Percentiles rank a stretch among this genome's conserved stretches.
Evolutionary conservation across 495 filamentous ascomycete genomes (phyloP).

Genomic region (Daldinia childiae): DNA sequence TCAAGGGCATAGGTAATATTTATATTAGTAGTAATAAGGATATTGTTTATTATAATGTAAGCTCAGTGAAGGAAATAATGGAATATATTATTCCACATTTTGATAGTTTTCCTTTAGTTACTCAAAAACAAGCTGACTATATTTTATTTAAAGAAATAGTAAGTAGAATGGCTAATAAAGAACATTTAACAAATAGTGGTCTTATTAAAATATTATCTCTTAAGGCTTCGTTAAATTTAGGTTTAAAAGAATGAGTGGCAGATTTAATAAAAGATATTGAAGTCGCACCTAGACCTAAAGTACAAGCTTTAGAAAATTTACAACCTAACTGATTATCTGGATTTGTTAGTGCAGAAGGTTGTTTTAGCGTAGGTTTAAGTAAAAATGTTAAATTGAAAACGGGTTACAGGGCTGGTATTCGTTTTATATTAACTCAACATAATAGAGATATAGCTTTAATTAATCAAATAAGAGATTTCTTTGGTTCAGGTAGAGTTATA

Average conservation of each 20-base stretch:
- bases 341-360: too few species aligned
- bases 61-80: slow-evolving; percentile 3
- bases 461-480: slow-evolving; percentile 4
- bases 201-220: slow-evolving; percentile 6
- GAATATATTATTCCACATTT: slow-evolving; percentile 2
- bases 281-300: slow-evolving; percentile 4
- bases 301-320: slow-evolving; percentile 2
- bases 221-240: slow-evolving; percentile 5
- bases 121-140: slow-evolving; percentile 4
- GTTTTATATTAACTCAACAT: slow-evolving; percentile 3
- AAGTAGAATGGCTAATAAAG: slow-evolving; percentile 5
- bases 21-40: slow-evolving; percentile 1
- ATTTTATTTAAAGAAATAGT: slow-evolving; percentile 4
- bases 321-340: slow-evolving; percentile 4
- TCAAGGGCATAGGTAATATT: slow-evolving; percentile 2
- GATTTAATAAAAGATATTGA: slow-evolving; percentile 6
- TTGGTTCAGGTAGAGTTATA: slow-evolving; percentile 5
- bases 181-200: slow-evolving; percentile 3
- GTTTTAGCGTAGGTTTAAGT: slow-evolving; percentile 3
- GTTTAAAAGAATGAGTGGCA: slow-evolving; percentile 3
- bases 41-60: slow-evolving; percentile 4
- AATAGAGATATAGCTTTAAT: slow-evolving; percentile 4
- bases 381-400: slow-evolving; percentile 1
- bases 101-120: slow-evolving; percentile 1
- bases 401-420: slow-evolving; percentile 4